Conservation (phyloP, 2,329 filamentous ascomycete genomes). For the Lecanicillium sp. region DNA sequence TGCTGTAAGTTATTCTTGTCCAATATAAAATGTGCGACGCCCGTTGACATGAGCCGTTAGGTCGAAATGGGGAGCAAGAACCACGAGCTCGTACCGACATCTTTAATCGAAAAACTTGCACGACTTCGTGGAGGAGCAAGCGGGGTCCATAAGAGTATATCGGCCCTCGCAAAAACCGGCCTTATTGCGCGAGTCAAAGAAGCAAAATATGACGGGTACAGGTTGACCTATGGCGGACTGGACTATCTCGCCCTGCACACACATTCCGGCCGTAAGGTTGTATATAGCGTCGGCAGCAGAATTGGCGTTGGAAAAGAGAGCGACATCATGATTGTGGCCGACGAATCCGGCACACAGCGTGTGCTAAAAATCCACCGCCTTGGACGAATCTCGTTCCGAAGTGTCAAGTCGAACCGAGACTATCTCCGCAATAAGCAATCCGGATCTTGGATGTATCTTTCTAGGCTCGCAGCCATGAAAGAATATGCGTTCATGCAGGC, state of each 20-base stretch:
- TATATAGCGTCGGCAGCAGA: slow-evolving; percentile 90
- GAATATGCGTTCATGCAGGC: slow-evolving; percentile 93
- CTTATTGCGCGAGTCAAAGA: slow-evolving; percentile 92
- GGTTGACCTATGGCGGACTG: slow-evolving; percentile 89
- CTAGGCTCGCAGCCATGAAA: slow-evolving; percentile 82
- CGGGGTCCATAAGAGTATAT: slow-evolving; percentile 81
- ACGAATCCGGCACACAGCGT: slow-evolving; percentile 64
- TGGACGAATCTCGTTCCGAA: slow-evolving; percentile 92
- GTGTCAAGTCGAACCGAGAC: slow-evolving; percentile 91
- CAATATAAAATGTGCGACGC: slow-evolving; percentile 17
- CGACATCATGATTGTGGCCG: slow-evolving; percentile 90
- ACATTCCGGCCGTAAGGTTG: slow-evolving; percentile 66
- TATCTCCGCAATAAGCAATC: slow-evolving; percentile 76
- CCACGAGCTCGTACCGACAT: slow-evolving; percentile 91
- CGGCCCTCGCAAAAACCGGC: slow-evolving; percentile 81
- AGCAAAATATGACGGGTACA: slow-evolving; percentile 94
- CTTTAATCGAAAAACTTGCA: slow-evolving; percentile 76
- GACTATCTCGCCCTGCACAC: slow-evolving; percentile 96
- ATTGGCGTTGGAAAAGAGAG: slow-evolving; percentile 97
- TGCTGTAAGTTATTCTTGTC: slow-evolving; percentile 50
- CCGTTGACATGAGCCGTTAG: slow-evolving; percentile 41
- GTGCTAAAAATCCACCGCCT: slow-evolving; percentile 95
- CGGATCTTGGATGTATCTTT: slow-evolving; percentile 98
- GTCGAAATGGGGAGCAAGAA: slow-evolving; percentile 92
- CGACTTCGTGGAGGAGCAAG: slow-evolving; percentile 69